Percentiles rank a stretch among this genome's conserved stretches.
Conservation (phyloP, 2,329 filamentous ascomycete species). For the Ascochyta lentis region DNA sequence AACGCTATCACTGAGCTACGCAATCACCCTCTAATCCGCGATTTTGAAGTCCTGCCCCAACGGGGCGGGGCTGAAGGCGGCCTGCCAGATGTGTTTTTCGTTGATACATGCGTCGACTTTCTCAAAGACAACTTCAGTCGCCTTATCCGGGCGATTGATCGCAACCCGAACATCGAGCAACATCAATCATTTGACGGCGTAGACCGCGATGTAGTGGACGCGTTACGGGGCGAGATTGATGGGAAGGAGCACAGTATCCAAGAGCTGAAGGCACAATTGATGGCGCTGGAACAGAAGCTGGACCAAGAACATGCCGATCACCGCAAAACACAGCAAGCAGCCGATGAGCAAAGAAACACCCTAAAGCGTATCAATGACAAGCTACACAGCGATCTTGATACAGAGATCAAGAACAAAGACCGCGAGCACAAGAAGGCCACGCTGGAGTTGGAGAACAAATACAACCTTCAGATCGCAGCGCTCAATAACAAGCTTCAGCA, state of each 20-base stretch:
- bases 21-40: constrained; percentile 77
- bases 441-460: constrained; percentile 56
- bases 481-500: constrained; percentile 48
- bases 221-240: constrained; percentile 76
- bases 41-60: constrained; percentile 87
- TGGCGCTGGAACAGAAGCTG: constrained; percentile 63
- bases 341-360: constrained; percentile 55
- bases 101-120: constrained; percentile 86
- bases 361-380: constrained; percentile 73
- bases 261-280: constrained; percentile 62
- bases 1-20: constrained; percentile 80
- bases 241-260: constrained; percentile 70
- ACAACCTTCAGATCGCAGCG: constrained; percentile 51
- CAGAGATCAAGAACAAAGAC: constrained; percentile 63
- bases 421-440: constrained; percentile 42
- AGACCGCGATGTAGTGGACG: constrained; percentile 91
- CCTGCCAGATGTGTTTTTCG: constrained; percentile 83
- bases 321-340: constrained; percentile 63
- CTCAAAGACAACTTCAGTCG: constrained; percentile 95
- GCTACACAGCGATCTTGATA: constrained; percentile 72
- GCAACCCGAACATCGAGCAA: constrained; percentile 87
- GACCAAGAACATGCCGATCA: constrained; percentile 78
- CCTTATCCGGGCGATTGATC: constrained; percentile 82
- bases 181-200: constrained; percentile 87
- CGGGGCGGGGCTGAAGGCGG: constrained; percentile 57